Evolutionary conservation across 2,329 filamentous ascomycete species (phyloP), one percentile per base, ranked within the genome.

Genomic region (Teratosphaeria epicoccoides): DNA sequence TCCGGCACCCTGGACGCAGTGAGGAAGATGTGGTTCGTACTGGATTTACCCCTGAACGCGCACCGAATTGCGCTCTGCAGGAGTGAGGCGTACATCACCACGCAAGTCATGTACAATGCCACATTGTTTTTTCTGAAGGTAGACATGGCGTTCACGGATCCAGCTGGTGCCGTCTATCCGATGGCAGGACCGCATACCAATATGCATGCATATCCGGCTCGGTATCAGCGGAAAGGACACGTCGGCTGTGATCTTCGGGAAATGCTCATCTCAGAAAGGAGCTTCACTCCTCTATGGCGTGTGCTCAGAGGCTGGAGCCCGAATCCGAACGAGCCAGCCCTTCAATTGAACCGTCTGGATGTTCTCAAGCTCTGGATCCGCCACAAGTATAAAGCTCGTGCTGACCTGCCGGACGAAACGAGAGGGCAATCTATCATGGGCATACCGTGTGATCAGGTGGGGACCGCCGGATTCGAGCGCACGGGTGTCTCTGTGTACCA

Each of bases 41-140:
- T 88, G 72, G 85, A 89, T 61, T 70, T 83, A 3, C 70, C 78
- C 0, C 81, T 79, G 12, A 83, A 75, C 47, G 60, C 57, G 0
- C 70, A 76, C 12, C 80, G 87, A 1, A 67, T 74, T 5, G 71
- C 70, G 1, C 70, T 84, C 5, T 65, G 88, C 4, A 71, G 71
- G 25, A 80, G 80, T 63, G 49, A 50, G 9, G 57, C 61, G 0
- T 71, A 83, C 46, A 85, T 85, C 75, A 70, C 75, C 9, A 71
- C 84, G 52, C 54, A 64, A 3, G 81, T 87, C 61, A 66, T 93
- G 9, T 78, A 80, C 62, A 73, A 79, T 48, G 74, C 79, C 2
- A 78, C 82, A 44, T 67, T 83, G 53, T 83, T 91, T 70, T 71
- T 87, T 57, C 63, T 87, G 55, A 90, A 91, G 69, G 76, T 93